These are phyloP conservation scores for Apiospora koreana DNA, from an alignment of 2,329 filamentous ascomycete genomes.

Conservation along the genomic window DNA sequence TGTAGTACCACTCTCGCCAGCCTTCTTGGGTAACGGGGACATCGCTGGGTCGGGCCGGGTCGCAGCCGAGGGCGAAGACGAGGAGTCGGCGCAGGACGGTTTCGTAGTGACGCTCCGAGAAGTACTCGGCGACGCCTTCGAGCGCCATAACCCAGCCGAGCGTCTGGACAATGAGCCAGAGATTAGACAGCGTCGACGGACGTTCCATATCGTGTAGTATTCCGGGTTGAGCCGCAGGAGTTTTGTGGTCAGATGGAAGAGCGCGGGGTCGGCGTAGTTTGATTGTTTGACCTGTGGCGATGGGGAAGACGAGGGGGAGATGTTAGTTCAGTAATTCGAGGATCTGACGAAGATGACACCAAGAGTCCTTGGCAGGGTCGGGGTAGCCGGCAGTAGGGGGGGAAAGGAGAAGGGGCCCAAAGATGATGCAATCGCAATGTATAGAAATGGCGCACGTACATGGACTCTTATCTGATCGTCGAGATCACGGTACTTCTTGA, in stretches of 20 bases:
- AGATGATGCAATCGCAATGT: conserved; percentile 18
- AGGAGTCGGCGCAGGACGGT: conserved; percentile 65
- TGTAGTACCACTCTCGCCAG: conserved; percentile 54
- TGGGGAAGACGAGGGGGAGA: conserved; percentile 4
- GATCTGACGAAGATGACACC: neutral
- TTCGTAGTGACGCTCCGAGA: conserved; percentile 56
- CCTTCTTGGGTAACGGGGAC: conserved; percentile 51
- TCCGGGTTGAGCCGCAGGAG: conserved; percentile 79
- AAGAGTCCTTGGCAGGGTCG: neutral
- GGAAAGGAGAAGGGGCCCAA: neutral
- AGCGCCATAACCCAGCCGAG: conserved; percentile 46
- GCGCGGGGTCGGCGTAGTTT: conserved; percentile 51
- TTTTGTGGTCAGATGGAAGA: conserved; percentile 69
- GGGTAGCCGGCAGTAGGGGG: neutral
- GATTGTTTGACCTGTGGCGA: conserved; percentile 38
- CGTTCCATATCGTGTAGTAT: conserved; percentile 91
- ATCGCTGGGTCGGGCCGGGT: conserved; percentile 45
- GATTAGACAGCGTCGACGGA: conserved; percentile 71
- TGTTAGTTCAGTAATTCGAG: conserved; percentile 16
- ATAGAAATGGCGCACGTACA: conserved; percentile 42
- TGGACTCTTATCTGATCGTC: conserved; percentile 68
- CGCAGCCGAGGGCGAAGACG: conserved; percentile 52
- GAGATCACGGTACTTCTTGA: conserved; percentile 72
- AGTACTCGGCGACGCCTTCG: conserved; percentile 56
- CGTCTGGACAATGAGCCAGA: conserved; percentile 58